These are phyloP conservation scores for Cladosporium cucumerinum DNA, from an alignment of 2,329 filamentous ascomycete species.

Conservation along the genomic window DNA sequence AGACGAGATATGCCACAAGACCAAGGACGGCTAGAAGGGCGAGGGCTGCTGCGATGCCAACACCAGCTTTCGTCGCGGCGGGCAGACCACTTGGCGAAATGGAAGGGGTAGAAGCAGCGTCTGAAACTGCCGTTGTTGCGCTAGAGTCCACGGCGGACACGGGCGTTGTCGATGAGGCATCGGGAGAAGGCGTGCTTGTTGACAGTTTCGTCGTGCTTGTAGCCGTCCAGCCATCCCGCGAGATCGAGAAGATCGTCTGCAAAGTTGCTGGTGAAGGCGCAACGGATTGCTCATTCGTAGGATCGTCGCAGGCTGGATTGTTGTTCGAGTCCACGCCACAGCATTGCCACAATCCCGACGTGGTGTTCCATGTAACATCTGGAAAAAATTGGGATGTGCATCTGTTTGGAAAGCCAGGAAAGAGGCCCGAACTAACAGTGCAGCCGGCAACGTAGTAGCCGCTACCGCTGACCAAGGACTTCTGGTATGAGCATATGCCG, in stretches of 20 bases:
- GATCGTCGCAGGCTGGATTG: not conserved
- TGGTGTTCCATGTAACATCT: not conserved
- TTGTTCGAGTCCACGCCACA: not conserved
- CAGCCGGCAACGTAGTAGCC: constrained; percentile 1
- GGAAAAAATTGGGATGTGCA: not conserved
- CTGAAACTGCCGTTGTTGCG: not conserved
- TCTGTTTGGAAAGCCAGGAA: not conserved
- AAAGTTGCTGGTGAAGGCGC: not conserved
- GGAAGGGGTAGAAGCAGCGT: not conserved
- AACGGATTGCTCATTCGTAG: not conserved
- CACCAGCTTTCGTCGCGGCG: not conserved
- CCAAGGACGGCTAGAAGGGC: not conserved
- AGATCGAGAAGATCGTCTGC: not conserved
- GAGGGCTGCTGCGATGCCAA: not conserved
- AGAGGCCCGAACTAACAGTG: not conserved
- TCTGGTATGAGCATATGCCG: constrained; percentile 2
- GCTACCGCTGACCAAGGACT: not conserved
- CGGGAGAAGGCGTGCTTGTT: not conserved
- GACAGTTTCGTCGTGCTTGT: not conserved
- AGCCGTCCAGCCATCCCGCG: not conserved
- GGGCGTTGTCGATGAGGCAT: not conserved
- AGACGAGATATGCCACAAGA: not conserved
- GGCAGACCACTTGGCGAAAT: not conserved
- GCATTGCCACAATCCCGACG: not conserved
- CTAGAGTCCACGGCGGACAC: not conserved